phyloP scores from a whole-genome alignment of 148 eudicot genomes.

The Cornus kousa region DNA sequence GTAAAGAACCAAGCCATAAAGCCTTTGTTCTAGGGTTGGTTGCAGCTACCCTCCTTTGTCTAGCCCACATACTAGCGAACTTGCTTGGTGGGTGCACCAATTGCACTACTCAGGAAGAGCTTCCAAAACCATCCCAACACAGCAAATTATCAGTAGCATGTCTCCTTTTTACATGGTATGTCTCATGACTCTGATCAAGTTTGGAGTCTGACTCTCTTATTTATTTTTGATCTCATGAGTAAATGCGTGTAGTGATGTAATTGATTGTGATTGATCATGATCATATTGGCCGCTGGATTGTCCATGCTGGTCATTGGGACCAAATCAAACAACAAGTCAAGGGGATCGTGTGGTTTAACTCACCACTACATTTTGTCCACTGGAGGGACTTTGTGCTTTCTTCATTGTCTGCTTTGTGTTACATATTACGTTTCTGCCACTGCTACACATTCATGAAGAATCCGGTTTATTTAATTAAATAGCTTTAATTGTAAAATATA shows the following conservation, averaged over 20 bases:
- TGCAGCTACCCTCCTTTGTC: slow-evolving; percentile 49
- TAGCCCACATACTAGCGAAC: slow-evolving; percentile 69
- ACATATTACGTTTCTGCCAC: slow-evolving; percentile 61
- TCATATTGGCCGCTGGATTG: slow-evolving; percentile 49
- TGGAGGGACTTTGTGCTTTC: slow-evolving; percentile 65
- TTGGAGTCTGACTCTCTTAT: no score
- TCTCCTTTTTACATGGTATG: slow-evolving; percentile 66
- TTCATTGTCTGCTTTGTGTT: slow-evolving; percentile 55
- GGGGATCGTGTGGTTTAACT: slow-evolving; percentile 60
- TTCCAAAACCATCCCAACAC: slow-evolving; percentile 45
- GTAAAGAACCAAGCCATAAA: slow-evolving; percentile 72
- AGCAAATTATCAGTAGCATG: slow-evolving; percentile 58
- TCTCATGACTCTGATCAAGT: no score
- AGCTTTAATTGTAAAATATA: background rate
- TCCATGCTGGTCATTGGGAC: slow-evolving; percentile 70
- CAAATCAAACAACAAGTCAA: slow-evolving; percentile 56
- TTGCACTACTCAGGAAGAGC: slow-evolving; percentile 36
- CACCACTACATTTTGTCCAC: slow-evolving; percentile 63
- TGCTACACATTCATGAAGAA: slow-evolving; percentile 15
- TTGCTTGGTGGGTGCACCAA: slow-evolving; percentile 63
- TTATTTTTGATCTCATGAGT: no score
- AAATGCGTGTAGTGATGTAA: background rate
- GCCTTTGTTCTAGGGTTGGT: slow-evolving; percentile 64
- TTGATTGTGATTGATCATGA: slow-evolving; percentile 28
- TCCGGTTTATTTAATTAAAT: background rate